Evolutionary conservation across 2,329 filamentous ascomycete genomes (phyloP), one percentile per base, ranked within the genome.

Genomic region (Fusarium hainanense): DNA sequence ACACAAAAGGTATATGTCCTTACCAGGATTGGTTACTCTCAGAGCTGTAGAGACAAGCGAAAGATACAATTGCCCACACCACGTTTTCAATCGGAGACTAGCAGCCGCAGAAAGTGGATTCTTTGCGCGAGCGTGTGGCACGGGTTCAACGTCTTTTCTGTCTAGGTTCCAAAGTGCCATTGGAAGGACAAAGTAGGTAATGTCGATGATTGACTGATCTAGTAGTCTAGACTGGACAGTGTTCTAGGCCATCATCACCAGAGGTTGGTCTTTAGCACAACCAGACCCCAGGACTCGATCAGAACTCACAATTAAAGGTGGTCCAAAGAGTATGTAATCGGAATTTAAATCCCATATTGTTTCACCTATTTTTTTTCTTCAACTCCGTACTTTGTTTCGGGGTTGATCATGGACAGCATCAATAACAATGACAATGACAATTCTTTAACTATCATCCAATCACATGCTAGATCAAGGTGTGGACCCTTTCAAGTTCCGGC

Each of bases 91-190:
- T 56, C 55, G 32, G 46, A 49, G 47, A 60, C 54, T 61, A 54
- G 50, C 34, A 65, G 62, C 62, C 52, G 60, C 55, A 68, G 56
- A 37, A 52, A 66, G 68, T 71, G 68, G 68, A 41, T 54, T 70
- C 49, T 27, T n/a, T 27, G 54, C 34, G 59, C 59, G 50, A 66
- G 61, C 50, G 27, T 68, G 61, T 59, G 68, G 60, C 60, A 59
- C 68, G 46, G 68, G 37, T 69, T 69, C 68, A 71, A 71, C 68
- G 64, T 66, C 63, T 70, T 70, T 64, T 66, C 55, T 41, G 54
- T 52, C 58, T 44, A 60, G 44, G 41, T 51, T 46, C 49, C 23
- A 30, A 54, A 56, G 37, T 42, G 47, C 21, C 18, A 50, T 27
- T 47, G 12, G 30, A 37, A 37, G 18, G 13, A n/a, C 25, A 37